phyloP scores from a whole-genome alignment of 2,329 filamentous ascomycete genomes.

The Penicillium sp. region DNA sequence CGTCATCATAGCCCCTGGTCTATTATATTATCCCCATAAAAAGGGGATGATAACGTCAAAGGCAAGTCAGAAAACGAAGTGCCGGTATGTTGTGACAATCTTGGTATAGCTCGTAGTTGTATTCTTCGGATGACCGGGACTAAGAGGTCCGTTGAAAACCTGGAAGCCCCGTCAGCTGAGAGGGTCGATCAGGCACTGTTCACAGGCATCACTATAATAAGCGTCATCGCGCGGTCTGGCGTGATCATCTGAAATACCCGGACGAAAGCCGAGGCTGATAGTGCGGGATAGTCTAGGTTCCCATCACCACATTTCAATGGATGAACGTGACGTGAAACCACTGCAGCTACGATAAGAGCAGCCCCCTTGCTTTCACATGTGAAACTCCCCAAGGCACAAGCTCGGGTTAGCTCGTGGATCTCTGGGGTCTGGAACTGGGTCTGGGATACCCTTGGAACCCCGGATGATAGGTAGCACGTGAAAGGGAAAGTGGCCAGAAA shows the following conservation, averaged over 20 bases:
- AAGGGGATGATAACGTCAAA: not conserved
- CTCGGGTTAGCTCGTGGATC: constrained; percentile 11
- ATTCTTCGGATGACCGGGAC: not conserved
- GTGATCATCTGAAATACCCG: not conserved
- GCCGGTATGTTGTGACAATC: not conserved
- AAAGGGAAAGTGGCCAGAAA: constrained; percentile 12
- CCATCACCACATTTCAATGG: not conserved
- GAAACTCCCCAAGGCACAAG: constrained; percentile 8
- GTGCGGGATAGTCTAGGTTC: not conserved
- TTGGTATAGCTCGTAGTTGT: not conserved
- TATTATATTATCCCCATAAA: not conserved
- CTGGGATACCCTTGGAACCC: not conserved
- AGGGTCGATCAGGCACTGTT: constrained; percentile 1
- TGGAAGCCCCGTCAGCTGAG: constrained; percentile 1
- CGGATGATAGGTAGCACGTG: constrained; percentile 9
- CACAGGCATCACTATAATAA: not conserved
- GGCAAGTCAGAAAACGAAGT: not conserved
- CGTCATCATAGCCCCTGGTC: not conserved
- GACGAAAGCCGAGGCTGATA: not conserved
- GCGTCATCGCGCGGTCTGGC: not conserved
- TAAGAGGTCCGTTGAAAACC: not conserved
- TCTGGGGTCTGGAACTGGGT: constrained; percentile 2
- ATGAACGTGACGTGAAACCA: constrained; percentile 1
- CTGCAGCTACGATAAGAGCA: constrained; percentile 5
- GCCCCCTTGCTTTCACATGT: constrained; percentile 8